Conservation (phyloP, 176 grass and related monocot species). For the Cenchrus purpureus region DNA sequence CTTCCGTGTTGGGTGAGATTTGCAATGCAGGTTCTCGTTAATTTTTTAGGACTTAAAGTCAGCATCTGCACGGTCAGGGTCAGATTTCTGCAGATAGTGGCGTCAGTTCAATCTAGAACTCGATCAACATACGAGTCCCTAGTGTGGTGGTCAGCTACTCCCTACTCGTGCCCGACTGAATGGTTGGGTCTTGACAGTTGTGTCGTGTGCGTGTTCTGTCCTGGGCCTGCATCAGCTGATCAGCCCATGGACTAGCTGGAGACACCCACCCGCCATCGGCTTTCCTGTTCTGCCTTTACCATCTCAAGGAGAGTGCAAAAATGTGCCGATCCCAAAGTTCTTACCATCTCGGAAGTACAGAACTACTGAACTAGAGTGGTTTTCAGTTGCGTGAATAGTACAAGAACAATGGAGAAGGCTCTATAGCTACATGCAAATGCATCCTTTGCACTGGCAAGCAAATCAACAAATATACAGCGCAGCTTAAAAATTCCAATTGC, state of each 20-base stretch:
- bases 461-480: too few species aligned
- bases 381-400: too few species aligned
- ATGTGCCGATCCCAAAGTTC: neutral
- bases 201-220: neutral
- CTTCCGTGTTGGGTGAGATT: neutral
- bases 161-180: neutral
- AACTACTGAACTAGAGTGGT: neutral
- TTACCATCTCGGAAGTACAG: neutral
- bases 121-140: neutral
- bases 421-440: too few species aligned
- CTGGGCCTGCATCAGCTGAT: neutral
- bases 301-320: neutral
- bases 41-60: neutral
- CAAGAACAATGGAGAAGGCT: too few species aligned
- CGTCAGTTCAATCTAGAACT: neutral
- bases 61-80: neutral
- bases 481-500: too few species aligned
- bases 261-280: neutral
- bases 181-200: neutral
- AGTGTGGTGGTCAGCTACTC: neutral
- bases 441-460: too few species aligned
- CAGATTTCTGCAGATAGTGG: neutral
- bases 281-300: neutral
- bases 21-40: neutral
- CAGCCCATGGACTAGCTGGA: neutral